Evolutionary conservation across 2,329 filamentous ascomycete genomes (phyloP).

Genomic region (Xylariomycetidae sp.): DNA sequence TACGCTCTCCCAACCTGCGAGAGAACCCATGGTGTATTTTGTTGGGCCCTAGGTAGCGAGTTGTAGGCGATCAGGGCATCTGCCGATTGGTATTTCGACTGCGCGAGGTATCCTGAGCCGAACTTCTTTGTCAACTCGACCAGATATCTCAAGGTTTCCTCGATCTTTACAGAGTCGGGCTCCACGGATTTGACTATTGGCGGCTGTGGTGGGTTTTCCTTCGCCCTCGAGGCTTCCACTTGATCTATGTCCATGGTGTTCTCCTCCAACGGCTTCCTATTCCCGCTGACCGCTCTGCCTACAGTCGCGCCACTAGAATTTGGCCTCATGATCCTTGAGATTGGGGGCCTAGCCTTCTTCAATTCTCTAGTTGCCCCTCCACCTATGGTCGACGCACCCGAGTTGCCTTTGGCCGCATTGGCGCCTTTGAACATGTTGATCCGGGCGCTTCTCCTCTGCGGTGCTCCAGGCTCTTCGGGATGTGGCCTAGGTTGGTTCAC

Average conservation of each 20-base stretch:
- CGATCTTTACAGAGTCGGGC: slow-evolving; percentile 57
- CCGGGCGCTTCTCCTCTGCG: slow-evolving; percentile 67
- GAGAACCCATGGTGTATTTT: slow-evolving; percentile 90
- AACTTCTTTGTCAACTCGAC: slow-evolving; percentile 79
- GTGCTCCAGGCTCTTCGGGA: slow-evolving; percentile 56
- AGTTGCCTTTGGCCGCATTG: slow-evolving; percentile 59
- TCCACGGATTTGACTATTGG: slow-evolving; percentile 36
- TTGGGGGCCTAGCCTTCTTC: slow-evolving; percentile 76
- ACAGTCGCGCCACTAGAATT: slow-evolving; percentile 65
- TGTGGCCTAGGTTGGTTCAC: slow-evolving; percentile 50
- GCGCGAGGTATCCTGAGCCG: slow-evolving; percentile 71
- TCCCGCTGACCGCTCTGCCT: slow-evolving; percentile 84
- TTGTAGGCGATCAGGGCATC: slow-evolving; percentile 73
- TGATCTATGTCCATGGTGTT: slow-evolving; percentile 65
- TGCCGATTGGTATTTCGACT: slow-evolving; percentile 73
- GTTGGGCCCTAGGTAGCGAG: slow-evolving; percentile 66
- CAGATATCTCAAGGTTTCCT: slow-evolving; percentile 72
- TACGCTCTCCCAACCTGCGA: slow-evolving; percentile 86
- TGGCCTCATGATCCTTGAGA: slow-evolving; percentile 61
- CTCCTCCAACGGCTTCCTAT: slow-evolving; percentile 69
- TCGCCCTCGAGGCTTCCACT: slow-evolving; percentile 51
- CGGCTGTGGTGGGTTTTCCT: slow-evolving; percentile 37
- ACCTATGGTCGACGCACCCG: slow-evolving; percentile 52
- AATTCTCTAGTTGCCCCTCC: slow-evolving; percentile 65
- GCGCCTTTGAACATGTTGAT: slow-evolving; percentile 67